These are phyloP conservation scores for Colletotrichum lini DNA, from an alignment of 2,329 filamentous ascomycete genomes.

Conservation along the genomic window DNA sequence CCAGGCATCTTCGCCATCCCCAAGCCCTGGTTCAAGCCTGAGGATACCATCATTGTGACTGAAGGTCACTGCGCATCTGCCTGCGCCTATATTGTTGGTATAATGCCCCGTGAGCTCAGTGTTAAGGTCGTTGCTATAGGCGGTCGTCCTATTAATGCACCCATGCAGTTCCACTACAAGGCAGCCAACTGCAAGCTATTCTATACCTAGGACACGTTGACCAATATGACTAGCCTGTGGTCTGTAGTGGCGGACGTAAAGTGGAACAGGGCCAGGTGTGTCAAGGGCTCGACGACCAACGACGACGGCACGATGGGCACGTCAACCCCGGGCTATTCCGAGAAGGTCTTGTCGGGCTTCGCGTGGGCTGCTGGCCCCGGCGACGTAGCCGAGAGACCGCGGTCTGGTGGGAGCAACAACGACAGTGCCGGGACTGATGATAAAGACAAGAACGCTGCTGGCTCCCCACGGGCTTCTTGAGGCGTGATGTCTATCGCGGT, in stretches of 20 bases:
- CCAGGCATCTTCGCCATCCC: no score
- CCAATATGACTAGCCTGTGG: constrained; percentile 68
- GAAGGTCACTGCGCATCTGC: no score
- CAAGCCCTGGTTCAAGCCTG: no score
- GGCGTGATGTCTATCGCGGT: neutral
- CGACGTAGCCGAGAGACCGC: constrained; percentile 22
- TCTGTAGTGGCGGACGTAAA: constrained; percentile 54
- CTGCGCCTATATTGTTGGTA: no score
- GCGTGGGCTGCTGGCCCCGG: constrained; percentile 33
- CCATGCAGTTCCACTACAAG: constrained; percentile 75
- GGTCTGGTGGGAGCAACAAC: neutral
- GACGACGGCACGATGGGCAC: constrained; percentile 29
- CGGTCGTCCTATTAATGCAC: constrained; percentile 66
- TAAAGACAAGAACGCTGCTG: constrained; percentile 27
- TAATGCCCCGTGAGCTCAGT: no score
- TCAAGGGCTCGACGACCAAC: constrained; percentile 37
- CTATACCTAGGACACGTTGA: constrained; percentile 68
- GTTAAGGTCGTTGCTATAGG: constrained; percentile 72
- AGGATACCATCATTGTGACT: no score
- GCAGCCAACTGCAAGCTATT: constrained; percentile 73
- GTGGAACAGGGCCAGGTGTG: constrained; percentile 37
- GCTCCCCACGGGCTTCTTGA: neutral
- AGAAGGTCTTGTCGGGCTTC: constrained; percentile 31
- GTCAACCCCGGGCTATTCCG: constrained; percentile 21
- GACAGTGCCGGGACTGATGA: neutral